These are phyloP conservation scores for Lactifluus piperatus DNA, from an alignment of 768 basidiomycete genomes.

Conservation along the genomic window DNA sequence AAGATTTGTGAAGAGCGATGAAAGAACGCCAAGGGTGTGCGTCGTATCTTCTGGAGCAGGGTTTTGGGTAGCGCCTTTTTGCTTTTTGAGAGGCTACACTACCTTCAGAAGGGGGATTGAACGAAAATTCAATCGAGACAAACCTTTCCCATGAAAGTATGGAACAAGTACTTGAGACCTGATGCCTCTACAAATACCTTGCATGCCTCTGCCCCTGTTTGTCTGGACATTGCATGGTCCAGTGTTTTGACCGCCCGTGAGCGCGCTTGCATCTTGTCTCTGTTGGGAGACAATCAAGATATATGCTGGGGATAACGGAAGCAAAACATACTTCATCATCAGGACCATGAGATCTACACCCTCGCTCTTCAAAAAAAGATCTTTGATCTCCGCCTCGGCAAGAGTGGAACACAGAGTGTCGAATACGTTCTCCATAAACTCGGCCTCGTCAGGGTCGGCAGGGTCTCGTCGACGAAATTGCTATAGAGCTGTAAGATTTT, in stretches of 20 bases:
- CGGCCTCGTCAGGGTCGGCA: conserved; percentile 77
- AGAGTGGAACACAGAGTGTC: conserved; percentile 83
- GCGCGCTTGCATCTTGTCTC: conserved; percentile 75
- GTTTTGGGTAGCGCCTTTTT: conserved; percentile 38
- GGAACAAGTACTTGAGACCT: conserved; percentile 86
- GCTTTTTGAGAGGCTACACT: conserved; percentile 45
- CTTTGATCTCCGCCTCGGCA: conserved; percentile 69
- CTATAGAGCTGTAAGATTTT: conserved; percentile 33
- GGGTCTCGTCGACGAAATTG: conserved; percentile 86
- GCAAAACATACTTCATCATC: conserved; percentile 76
- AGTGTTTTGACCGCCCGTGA: conserved; percentile 85
- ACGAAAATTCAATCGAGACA: conserved; percentile 13
- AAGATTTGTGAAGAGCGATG: conserved; percentile 81
- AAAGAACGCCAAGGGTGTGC: conserved; percentile 82
- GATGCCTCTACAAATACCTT: conserved; percentile 80
- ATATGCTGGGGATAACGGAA: not conserved
- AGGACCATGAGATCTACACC: conserved; percentile 97
- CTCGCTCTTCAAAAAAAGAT: conserved; percentile 78
- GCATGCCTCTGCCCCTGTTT: conserved; percentile 59
- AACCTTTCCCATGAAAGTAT: conserved; percentile 92
- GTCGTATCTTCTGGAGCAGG: conserved; percentile 73
- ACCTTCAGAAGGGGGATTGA: conserved; percentile 8
- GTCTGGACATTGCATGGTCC: conserved; percentile 82
- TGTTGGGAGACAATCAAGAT: conserved; percentile 26
- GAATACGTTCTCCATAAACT: conserved; percentile 98